These are phyloP conservation scores for Adansonia gregorii DNA, from an alignment of 441 rosid genomes.

Conservation along the genomic window DNA sequence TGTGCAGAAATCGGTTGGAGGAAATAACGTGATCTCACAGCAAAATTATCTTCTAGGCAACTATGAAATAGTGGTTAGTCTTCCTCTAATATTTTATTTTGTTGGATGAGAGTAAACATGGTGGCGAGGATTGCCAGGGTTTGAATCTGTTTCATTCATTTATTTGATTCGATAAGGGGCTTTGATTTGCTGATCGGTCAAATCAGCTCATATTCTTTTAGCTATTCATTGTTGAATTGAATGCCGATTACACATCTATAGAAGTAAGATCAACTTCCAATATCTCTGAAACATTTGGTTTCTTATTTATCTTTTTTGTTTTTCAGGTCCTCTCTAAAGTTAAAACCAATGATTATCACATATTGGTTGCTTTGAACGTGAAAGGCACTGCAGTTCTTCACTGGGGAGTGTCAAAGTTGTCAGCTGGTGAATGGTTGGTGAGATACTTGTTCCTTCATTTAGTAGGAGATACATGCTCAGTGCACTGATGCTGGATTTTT, in stretches of 20 bases:
- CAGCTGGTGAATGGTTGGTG: slow-evolving; percentile 67
- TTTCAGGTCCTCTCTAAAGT: slow-evolving; percentile 51
- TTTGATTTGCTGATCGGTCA: neutral
- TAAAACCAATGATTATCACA: slow-evolving; percentile 44
- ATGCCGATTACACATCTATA: neutral
- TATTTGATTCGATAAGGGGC: slow-evolving; percentile 17
- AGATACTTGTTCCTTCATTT: slow-evolving; percentile 33
- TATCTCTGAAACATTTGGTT: slow-evolving; percentile 14
- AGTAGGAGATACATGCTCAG: neutral
- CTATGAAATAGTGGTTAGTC: slow-evolving; percentile 58
- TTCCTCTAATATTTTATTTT: slow-evolving; percentile 29
- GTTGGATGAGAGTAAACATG: slow-evolving; percentile 15
- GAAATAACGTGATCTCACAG: slow-evolving; percentile 50
- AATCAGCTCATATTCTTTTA: slow-evolving; percentile 7
- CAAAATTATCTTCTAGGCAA: slow-evolving; percentile 45
- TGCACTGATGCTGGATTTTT: slow-evolving; percentile 6
- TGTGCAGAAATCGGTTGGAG: slow-evolving; percentile 49
- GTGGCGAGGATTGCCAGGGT: neutral
- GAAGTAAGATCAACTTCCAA: slow-evolving; percentile 2
- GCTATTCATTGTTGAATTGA: slow-evolving; percentile 10
- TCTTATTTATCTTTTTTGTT: slow-evolving; percentile 17
- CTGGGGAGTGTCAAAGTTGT: slow-evolving; percentile 64
- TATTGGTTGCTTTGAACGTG: slow-evolving; percentile 55
- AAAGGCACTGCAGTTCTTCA: slow-evolving; percentile 61
- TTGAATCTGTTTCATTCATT: neutral